phyloP scores from a whole-genome alignment of 2,329 filamentous ascomycete species.

The Curvularia sp. region DNA sequence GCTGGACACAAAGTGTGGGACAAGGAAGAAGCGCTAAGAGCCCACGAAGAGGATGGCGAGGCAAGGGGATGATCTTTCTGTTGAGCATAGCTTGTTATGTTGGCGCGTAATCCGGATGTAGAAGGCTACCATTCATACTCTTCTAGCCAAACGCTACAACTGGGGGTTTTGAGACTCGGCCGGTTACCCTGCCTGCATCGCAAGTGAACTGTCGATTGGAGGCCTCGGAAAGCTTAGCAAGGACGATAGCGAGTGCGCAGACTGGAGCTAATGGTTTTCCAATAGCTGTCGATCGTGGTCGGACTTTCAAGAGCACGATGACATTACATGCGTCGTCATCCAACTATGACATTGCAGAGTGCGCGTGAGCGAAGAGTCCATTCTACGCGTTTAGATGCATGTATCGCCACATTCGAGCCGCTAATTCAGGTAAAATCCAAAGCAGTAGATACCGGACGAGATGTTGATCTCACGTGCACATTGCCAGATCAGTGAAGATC shows the following conservation, averaged over 20 bases:
- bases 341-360: not conserved
- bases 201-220: not conserved
- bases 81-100: not conserved
- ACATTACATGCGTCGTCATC: not conserved
- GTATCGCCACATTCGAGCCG: slow-evolving; percentile 61
- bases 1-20: slow-evolving; percentile 59
- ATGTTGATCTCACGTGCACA: slow-evolving; percentile 55
- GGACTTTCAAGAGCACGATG: not conserved
- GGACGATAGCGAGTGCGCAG: not conserved
- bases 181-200: not conserved
- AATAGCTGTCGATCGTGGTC: not conserved
- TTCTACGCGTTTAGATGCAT: slow-evolving; percentile 28
- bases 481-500: slow-evolving; percentile 55
- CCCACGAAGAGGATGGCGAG: slow-evolving; percentile 43
- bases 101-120: not conserved
- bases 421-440: slow-evolving; percentile 58
- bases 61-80: slow-evolving; percentile 21
- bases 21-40: slow-evolving; percentile 39
- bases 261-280: not conserved
- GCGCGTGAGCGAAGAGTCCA: not conserved
- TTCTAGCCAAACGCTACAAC: not conserved
- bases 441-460: slow-evolving; percentile 62
- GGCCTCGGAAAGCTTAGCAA: not conserved
- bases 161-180: not conserved
- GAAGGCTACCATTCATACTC: not conserved